Conservation (phyloP, 768 basidiomycete species). For the Brasilioporus rufonigricans region DNA sequence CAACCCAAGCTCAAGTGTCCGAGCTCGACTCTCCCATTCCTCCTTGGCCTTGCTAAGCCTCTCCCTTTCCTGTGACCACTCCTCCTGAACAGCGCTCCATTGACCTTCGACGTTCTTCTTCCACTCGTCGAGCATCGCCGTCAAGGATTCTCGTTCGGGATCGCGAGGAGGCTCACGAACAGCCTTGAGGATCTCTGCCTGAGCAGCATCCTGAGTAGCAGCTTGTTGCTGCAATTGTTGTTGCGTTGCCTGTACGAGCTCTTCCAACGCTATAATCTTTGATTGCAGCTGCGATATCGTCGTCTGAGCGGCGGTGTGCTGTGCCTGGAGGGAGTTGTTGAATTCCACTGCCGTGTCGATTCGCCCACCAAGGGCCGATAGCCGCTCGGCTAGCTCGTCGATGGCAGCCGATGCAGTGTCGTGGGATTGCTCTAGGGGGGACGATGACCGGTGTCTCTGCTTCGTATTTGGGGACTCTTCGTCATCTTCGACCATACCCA, state of each 20-base stretch:
- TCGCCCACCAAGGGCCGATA: constrained; percentile 63
- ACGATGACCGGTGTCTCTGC: constrained; percentile 15
- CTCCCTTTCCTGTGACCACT: constrained; percentile 81
- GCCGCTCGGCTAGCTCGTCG: constrained; percentile 58
- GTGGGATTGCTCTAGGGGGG: constrained; percentile 17
- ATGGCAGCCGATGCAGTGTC: constrained; percentile 36
- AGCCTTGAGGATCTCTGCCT: constrained; percentile 31
- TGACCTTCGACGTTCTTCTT: constrained; percentile 75
- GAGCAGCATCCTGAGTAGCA: constrained; percentile 36
- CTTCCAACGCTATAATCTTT: constrained; percentile 70
- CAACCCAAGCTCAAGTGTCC: constrained; percentile 52
- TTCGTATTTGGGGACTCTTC: constrained; percentile 34
- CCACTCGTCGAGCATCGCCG: constrained; percentile 64
- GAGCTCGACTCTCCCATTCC: constrained; percentile 73
- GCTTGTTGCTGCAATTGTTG: constrained; percentile 38
- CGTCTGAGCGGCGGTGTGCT: constrained; percentile 74
- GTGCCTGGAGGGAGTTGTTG: constrained; percentile 68
- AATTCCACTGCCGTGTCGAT: constrained; percentile 75
- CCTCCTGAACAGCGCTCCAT: constrained; percentile 74
- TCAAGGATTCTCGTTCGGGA: constrained; percentile 48
- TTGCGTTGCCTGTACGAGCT: constrained; percentile 52
- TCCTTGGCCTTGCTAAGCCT: constrained; percentile 69
- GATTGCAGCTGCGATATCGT: constrained; percentile 67
- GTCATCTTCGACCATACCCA: constrained; percentile 49
- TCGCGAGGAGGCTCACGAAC: constrained; percentile 35